Percentiles rank a stretch among this genome's conserved stretches.
phyloP scores from a whole-genome alignment of 78 protist genomes.

The Isochrysis galbana region DNA sequence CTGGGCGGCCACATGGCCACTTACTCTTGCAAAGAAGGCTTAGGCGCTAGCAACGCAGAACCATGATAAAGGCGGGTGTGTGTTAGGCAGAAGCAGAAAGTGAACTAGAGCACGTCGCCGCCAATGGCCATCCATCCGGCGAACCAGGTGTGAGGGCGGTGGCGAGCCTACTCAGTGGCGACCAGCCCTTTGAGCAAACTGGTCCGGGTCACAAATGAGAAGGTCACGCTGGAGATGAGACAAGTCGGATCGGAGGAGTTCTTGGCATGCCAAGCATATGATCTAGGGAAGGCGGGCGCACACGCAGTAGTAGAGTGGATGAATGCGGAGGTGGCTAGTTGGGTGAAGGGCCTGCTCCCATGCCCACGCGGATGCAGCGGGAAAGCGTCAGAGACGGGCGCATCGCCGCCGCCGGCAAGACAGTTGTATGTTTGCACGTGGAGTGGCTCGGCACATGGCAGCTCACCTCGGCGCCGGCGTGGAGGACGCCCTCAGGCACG shows the following conservation, averaged over 20 bases:
- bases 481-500: not conserved
- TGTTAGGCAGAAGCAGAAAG: too few species aligned
- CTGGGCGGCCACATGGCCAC: too few species aligned
- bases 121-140: too few species aligned
- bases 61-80: too few species aligned
- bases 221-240: not conserved
- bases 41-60: too few species aligned
- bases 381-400: not conserved
- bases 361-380: not conserved
- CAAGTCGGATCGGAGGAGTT: not conserved
- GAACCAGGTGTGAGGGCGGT: too few species aligned
- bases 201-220: not conserved
- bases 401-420: not conserved
- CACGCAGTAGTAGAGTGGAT: not conserved
- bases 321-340: not conserved
- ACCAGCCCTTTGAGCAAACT: too few species aligned
- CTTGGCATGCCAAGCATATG: not conserved
- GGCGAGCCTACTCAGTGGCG: too few species aligned
- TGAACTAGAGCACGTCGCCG: too few species aligned
- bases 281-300: not conserved
- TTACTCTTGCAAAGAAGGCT: too few species aligned
- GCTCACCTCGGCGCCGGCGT: not conserved
- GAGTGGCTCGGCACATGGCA: not conserved
- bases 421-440: not conserved
- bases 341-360: too few species aligned